A percentile compares a stretch with the other conserved stretches of the same genome.
These are phyloP conservation scores for Artemisia tridentata DNA, from an alignment of 129 eudicot genomes.

Conservation along the genomic window DNA sequence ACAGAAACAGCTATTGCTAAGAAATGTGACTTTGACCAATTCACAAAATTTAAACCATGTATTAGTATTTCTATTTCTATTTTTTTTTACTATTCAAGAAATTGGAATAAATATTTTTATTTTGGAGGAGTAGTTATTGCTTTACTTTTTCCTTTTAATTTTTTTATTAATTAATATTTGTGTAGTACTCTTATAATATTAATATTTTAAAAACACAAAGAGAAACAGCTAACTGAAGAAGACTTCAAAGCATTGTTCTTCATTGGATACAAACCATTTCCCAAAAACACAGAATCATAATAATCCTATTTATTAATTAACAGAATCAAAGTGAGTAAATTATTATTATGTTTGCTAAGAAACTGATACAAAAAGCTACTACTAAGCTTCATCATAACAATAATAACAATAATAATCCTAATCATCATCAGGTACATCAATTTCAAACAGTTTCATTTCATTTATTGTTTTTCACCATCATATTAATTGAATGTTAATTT, in stretches of 20 bases:
- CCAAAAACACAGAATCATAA: background rate
- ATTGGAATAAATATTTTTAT: no score
- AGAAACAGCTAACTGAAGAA: constrained; percentile 23
- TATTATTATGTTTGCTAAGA: constrained; percentile 60
- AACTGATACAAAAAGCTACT: constrained; percentile 73
- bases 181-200: no score
- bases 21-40: no score
- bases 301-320: background rate
- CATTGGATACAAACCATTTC: constrained; percentile 6
- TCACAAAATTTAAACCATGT: no score
- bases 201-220: no score
- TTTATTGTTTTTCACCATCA: background rate
- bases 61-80: no score
- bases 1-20: no score
- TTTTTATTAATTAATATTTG: no score
- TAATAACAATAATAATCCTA: constrained; percentile 23
- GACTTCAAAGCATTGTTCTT: constrained; percentile 28
- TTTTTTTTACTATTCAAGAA: no score
- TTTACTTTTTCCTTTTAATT: no score
- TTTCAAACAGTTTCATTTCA: background rate
- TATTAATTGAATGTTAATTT: no score
- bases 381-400: constrained; percentile 35
- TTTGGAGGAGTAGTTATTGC: no score
- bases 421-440: constrained; percentile 46
- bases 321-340: background rate